These are phyloP conservation scores for Ricinus communis DNA, from an alignment of 345 rosid genomes.

Conservation along the genomic window DNA sequence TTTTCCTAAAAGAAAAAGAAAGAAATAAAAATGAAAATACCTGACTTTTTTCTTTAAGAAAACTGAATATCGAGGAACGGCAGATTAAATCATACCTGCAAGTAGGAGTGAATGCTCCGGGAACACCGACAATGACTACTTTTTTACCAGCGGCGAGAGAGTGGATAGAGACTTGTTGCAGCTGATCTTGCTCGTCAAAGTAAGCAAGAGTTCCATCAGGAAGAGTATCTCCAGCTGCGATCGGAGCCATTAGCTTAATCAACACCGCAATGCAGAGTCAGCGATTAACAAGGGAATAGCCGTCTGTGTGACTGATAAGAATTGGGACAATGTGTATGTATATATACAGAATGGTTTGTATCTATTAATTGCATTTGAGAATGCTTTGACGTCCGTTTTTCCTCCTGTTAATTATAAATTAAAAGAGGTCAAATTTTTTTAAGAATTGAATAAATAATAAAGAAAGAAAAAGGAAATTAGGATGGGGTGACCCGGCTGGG, in stretches of 20 bases:
- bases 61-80: neutral
- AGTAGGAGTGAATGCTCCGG: constrained; percentile 99
- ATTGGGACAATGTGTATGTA: rapidly evolving
- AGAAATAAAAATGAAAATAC: neutral
- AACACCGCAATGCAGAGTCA: neutral
- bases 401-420: no score
- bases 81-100: constrained; percentile 66
- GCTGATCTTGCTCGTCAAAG: constrained; percentile 87
- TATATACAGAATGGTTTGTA: neutral
- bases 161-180: constrained; percentile 73
- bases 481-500: no score
- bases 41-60: no score
- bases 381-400: constrained; percentile 8
- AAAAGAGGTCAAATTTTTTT: no score
- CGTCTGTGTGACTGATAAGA: neutral
- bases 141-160: constrained; percentile 85
- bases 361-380: neutral
- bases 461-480: no score
- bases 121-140: constrained; percentile 83
- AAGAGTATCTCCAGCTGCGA: constrained; percentile 61
- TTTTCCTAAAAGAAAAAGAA: no score
- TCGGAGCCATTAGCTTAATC: constrained; percentile 69
- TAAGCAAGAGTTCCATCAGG: constrained; percentile 81
- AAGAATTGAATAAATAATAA: no score
- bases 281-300: neutral